Evolutionary conservation across 2,329 filamentous ascomycete genomes (phyloP), one percentile per base, ranked within the genome.

Genomic region (Penicillium sp.): DNA sequence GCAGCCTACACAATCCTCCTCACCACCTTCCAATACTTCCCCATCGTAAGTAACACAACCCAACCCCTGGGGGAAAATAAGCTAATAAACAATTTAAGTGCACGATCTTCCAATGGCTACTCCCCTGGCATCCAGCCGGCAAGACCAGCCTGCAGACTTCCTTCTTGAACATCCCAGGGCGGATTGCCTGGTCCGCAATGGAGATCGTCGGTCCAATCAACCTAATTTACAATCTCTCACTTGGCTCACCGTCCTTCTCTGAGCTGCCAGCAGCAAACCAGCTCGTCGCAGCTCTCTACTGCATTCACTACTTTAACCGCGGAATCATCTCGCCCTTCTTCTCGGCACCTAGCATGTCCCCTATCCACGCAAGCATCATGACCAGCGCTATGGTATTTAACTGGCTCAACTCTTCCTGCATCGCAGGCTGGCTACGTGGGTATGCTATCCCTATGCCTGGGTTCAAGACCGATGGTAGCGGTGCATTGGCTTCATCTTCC

Each of bases 221-320:
- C 10, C 73, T 96, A 50, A 70, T 93, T 47, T 96, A 95, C 73
- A 82, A 86, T 59, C 86, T 95, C 27, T 49, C 49, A 79, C 78
- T 73, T 58, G 82, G 80, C 13, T 76, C 95, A 23, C 83, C 88
- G 1, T 60, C 69, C 1, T 71, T 61, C 31, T 42, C 54, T 15
- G 56, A 61, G 20, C 63, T 74, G 2, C 69, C 71, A 1, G 37
- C 57, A 2, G 59, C 64, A 33, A 71, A 70, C 40, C 68, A 72
- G 47, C 49, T 74, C 20, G 50, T 71, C 24, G 66, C 59, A 0
- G 52, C 61, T 3, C 61, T 75, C 0, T 74, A 88, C 77, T 77
- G 87, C 29, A 81, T 92, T 48, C 93, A 98, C 74, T 98, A 98
- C 77, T 59, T 83, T 65, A 95, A 98, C 78, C 89, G 93, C 55